Evolutionary conservation across 768 basidiomycete genomes (phyloP), one percentile per base, ranked within the genome.

Genomic region (Termitomyces titanicus): DNA sequence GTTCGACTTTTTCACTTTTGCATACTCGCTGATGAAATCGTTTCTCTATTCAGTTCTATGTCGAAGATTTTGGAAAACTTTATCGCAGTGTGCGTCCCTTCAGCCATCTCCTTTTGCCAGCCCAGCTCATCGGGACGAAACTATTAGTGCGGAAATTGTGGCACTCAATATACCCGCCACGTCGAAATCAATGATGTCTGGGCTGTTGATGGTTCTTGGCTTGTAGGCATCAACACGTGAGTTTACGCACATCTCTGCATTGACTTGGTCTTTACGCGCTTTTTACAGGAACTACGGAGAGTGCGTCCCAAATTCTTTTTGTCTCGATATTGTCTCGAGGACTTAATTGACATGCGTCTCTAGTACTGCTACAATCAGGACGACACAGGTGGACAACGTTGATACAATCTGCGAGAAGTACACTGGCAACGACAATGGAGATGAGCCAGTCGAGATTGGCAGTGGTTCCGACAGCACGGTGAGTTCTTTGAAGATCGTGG

Each of bases 31-130:
- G 1, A 48, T 43, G 7, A 13, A 54, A 10, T 13, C 6, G 22
- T 17, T 37, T 12, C 11, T 24, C 10, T 10, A 27, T n/a, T n/a
- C 35, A 73, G 72, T 74, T 74, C 70, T 74, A 74, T 47, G 71
- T 66, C 10, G 71, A 73, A 61, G 68, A 73, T 61, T 73, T 73
- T 49, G 72, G 72, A 31, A 74, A 74, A 54, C 64, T 74, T 47
- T 74, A 73, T 55, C 68, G 72, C 18, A 70, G 69, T 58, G 69
- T 70, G 49, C 24, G 66, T 47, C 9, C 24, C 8, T 53, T 49
- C 29, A 20, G 22, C 20, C 2, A 27, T 13, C 18, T 20, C 12
- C n/a, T 43, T 25, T 25, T 18, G 15, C 40, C 2, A 20, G 11
- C 12, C 45, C 5, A 27, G 29, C 18, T 34, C 6, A 44, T 43